These are phyloP conservation scores for Umbelopsis vinacea DNA, from an alignment of 192 early-diverging fungal species.

Conservation along the genomic window DNA sequence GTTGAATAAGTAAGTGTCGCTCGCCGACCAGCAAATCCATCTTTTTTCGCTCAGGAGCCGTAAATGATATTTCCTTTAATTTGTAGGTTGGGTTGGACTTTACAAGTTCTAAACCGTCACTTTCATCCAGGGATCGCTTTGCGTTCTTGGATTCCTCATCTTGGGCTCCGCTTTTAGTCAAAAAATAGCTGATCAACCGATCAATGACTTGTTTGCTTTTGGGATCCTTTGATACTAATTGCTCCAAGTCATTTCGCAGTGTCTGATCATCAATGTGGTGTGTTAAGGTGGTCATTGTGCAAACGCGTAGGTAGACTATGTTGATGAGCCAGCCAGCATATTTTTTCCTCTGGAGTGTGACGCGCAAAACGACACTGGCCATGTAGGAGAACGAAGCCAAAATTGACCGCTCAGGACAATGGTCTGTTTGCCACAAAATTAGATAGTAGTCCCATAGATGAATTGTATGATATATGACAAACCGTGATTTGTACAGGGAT, in stretches of 20 bases:
- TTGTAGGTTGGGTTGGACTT: neutral
- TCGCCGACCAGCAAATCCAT: neutral
- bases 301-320: neutral
- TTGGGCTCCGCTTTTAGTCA: neutral
- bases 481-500: too few species aligned
- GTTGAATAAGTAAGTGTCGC: neutral
- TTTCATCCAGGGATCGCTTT: constrained; percentile 9
- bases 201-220: neutral
- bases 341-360: neutral
- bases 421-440: too few species aligned
- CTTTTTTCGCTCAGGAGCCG: constrained; percentile 14
- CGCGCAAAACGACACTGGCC: neutral
- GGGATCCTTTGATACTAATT: neutral
- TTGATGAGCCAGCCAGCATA: neutral
- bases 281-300: neutral
- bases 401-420: too few species aligned
- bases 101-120: neutral
- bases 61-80: neutral
- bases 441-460: too few species aligned
- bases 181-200: neutral
- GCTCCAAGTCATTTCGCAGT: neutral
- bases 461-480: too few species aligned
- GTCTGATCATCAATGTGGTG: constrained; percentile 10
- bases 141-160: neutral
- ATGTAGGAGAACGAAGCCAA: too few species aligned